phyloP scores from a whole-genome alignment of 495 filamentous ascomycete genomes.

The Penicillium pulvis region DNA sequence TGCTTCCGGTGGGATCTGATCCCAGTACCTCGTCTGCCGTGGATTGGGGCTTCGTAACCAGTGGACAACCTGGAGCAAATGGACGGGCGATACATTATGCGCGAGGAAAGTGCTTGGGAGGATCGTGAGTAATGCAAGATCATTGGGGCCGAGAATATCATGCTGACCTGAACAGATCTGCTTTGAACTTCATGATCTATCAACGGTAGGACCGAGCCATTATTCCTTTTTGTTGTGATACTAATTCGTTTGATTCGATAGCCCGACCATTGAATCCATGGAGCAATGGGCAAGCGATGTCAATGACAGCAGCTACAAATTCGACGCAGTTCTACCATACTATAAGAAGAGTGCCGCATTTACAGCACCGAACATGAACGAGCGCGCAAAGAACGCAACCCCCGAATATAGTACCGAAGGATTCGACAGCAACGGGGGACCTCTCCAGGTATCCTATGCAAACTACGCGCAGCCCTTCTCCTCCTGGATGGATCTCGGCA shows the following conservation, averaged over 20 bases:
- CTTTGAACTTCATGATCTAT: constrained; percentile 56
- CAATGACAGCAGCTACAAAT: constrained; percentile 57
- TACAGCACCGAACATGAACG: constrained; percentile 48
- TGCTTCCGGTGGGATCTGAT: constrained; percentile 21
- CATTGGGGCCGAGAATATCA: background rate
- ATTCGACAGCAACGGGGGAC: constrained; percentile 35
- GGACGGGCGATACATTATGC: constrained; percentile 41
- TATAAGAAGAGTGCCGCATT: constrained; percentile 56
- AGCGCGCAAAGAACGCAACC: constrained; percentile 44
- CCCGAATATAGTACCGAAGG: constrained; percentile 42
- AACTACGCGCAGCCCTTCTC: constrained; percentile 49
- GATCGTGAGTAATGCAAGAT: constrained; percentile 26
- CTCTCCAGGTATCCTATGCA: constrained; percentile 54
- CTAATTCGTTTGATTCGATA: constrained; percentile 1
- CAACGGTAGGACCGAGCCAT: constrained; percentile 22
- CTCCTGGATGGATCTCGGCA: constrained; percentile 38
- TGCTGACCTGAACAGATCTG: constrained; percentile 27
- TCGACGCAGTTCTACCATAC: constrained; percentile 52
- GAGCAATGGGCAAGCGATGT: constrained; percentile 59
- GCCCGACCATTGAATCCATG: constrained; percentile 44
- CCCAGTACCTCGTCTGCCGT: constrained; percentile 32
- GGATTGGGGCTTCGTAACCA: constrained; percentile 54
- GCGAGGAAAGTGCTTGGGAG: constrained; percentile 37
- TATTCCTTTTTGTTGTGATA: background rate
- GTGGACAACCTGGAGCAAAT: constrained; percentile 39